Evolutionary conservation across 768 basidiomycete species (phyloP).

Genomic region (Termitomyces sp.): DNA sequence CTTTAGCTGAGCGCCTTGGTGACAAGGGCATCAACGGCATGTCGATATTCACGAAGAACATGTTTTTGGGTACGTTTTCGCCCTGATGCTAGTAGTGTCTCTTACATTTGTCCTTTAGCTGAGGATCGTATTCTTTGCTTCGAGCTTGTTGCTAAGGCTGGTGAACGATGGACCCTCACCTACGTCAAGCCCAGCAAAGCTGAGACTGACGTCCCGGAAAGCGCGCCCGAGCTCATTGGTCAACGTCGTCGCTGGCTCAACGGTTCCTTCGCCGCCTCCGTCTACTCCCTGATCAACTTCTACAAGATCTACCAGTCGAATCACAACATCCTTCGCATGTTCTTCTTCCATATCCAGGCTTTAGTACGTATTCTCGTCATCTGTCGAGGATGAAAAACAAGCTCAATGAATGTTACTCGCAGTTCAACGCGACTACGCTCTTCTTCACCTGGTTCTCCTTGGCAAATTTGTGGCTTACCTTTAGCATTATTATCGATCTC

Average conservation of each 20-base stretch:
- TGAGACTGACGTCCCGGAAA: constrained; percentile 93
- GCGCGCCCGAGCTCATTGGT: constrained; percentile 85
- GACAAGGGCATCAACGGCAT: constrained; percentile 93
- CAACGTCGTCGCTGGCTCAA: constrained; percentile 97
- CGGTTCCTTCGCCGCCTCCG: constrained; percentile 90
- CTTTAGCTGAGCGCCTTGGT: constrained; percentile 86
- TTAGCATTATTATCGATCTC: constrained; percentile 90
- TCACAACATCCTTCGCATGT: constrained; percentile 86
- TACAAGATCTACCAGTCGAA: constrained; percentile 81
- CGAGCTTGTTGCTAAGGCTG: constrained; percentile 89
- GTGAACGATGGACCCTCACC: constrained; percentile 83
- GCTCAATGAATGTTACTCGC: background rate
- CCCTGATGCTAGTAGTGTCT: background rate
- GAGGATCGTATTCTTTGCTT: constrained; percentile 98
- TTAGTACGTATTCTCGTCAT: constrained; percentile 44
- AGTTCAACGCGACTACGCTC: constrained; percentile 84
- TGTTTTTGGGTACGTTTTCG: constrained; percentile 37
- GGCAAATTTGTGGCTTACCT: constrained; percentile 92
- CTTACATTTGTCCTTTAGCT: constrained; percentile 31
- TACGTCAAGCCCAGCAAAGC: constrained; percentile 93
- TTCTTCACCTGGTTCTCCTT: constrained; percentile 92
- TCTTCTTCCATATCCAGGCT: constrained; percentile 94
- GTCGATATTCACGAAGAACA: constrained; percentile 95
- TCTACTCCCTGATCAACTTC: constrained; percentile 89
- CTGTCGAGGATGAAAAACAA: background rate